These are phyloP conservation scores for Ascochyta fabae DNA, from an alignment of 2,329 filamentous ascomycete species.

Conservation along the genomic window DNA sequence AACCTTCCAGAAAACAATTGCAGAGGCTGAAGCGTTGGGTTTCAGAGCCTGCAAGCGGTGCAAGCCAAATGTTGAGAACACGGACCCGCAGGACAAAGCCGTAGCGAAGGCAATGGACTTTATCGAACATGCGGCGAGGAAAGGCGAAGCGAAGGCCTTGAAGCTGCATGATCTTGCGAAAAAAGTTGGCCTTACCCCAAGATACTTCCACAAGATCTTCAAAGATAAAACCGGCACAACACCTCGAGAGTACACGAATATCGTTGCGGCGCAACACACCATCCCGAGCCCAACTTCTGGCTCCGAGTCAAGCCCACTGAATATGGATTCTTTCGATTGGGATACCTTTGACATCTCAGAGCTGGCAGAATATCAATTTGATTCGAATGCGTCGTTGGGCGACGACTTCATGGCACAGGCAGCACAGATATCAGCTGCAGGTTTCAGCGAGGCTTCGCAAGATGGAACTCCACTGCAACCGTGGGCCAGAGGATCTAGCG, in stretches of 20 bases:
- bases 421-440: constrained; percentile 15
- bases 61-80: constrained; percentile 52
- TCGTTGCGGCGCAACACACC: constrained; percentile 19
- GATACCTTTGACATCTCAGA: constrained; percentile 38
- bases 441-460: constrained; percentile 8
- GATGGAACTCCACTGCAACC: constrained; percentile 13
- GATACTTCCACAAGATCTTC: constrained; percentile 66
- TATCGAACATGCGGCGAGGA: constrained; percentile 33
- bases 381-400: constrained; percentile 16
- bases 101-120: constrained; percentile 50
- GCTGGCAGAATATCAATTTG: constrained; percentile 30
- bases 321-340: constrained; percentile 20
- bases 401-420: constrained; percentile 15
- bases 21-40: constrained; percentile 57
- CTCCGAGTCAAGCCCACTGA: constrained; percentile 6
- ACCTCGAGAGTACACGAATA: constrained; percentile 53
- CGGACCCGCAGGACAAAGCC: constrained; percentile 54
- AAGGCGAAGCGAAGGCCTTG: constrained; percentile 28
- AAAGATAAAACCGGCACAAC: constrained; percentile 62
- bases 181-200: constrained; percentile 60
- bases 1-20: constrained; percentile 58
- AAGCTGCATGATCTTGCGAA: constrained; percentile 58
- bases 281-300: constrained; percentile 11
- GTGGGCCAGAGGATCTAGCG: background rate
- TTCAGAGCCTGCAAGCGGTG: constrained; percentile 67